Evolutionary conservation across 2,329 filamentous ascomycete species (phyloP).

Genomic region (Massarina eburnea): DNA sequence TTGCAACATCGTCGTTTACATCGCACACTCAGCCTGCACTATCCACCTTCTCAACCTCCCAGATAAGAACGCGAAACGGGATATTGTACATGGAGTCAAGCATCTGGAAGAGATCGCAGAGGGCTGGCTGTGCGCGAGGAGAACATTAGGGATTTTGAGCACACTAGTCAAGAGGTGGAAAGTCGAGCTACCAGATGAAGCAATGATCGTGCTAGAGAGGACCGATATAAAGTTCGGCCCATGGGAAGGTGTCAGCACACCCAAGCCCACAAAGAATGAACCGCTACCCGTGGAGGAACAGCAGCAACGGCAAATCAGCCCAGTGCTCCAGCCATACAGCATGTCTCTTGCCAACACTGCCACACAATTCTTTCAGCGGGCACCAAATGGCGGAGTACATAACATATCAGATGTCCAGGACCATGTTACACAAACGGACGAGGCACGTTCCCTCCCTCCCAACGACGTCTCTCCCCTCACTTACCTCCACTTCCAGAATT

Average conservation of each 20-base stretch:
- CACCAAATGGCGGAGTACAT: constrained; percentile 14
- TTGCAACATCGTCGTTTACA: constrained; percentile 95
- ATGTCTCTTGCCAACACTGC: constrained; percentile 27
- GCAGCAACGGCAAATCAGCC: constrained; percentile 12
- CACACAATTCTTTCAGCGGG: constrained; percentile 28
- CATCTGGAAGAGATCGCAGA: constrained; percentile 95
- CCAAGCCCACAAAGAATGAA: constrained; percentile 22
- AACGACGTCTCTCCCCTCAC: constrained; percentile 32
- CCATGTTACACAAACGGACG: constrained; percentile 27
- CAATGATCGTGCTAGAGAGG: constrained; percentile 70
- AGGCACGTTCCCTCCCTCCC: constrained; percentile 34
- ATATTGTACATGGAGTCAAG: constrained; percentile 87
- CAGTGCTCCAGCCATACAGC: constrained; percentile 33
- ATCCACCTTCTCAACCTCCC: constrained; percentile 92
- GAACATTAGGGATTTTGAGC: constrained; percentile 82
- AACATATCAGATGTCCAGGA: constrained; percentile 10
- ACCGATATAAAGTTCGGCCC: constrained; percentile 79
- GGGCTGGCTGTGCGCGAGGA: constrained; percentile 86
- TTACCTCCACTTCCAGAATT: constrained; percentile 1
- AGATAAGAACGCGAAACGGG: constrained; percentile 84
- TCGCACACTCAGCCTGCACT: constrained; percentile 89
- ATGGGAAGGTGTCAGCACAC: constrained; percentile 45
- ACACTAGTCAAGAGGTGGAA: constrained; percentile 88
- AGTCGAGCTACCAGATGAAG: constrained; percentile 83
- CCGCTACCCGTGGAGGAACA: constrained; percentile 16